Percentiles rank a stretch among this genome's conserved stretches.
phyloP scores from a whole-genome alignment of 208 protist genomes.

The Leishmania mexicana region DNA sequence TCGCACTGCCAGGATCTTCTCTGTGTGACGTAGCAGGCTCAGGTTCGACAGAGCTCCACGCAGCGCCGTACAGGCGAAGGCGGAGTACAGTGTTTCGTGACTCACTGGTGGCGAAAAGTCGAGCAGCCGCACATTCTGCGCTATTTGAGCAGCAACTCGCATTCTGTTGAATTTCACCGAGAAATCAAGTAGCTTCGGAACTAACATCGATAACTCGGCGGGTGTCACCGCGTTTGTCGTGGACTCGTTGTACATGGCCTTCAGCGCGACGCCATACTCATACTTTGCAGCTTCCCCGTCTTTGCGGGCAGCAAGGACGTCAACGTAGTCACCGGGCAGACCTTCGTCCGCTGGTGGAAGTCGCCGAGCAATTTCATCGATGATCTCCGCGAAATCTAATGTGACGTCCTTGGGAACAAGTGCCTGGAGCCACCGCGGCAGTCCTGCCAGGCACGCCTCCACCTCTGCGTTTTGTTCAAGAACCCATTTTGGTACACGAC shows the following conservation, averaged over 20 bases:
- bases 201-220: conserved; percentile 24
- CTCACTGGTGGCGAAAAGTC: neutral
- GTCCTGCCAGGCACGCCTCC: neutral
- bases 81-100: neutral
- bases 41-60: conserved; percentile 11
- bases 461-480: conserved; percentile 7
- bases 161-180: neutral
- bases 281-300: neutral
- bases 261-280: neutral
- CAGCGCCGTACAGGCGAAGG: neutral
- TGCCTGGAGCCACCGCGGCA: conserved; percentile 14
- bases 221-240: neutral
- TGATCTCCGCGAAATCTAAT: conserved; percentile 1
- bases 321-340: conserved; percentile 18
- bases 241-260: neutral
- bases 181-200: conserved; percentile 6
- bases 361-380: conserved; percentile 22
- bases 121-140: neutral
- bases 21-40: conserved; percentile 15
- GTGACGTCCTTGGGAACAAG: neutral
- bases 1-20: conserved; percentile 12
- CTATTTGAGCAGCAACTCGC: neutral
- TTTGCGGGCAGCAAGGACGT: conserved; percentile 9
- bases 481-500: neutral
- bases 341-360: conserved; percentile 23